These are phyloP conservation scores for Neonectria sp. DNA, from an alignment of 2,329 filamentous ascomycete species.

Conservation along the genomic window DNA sequence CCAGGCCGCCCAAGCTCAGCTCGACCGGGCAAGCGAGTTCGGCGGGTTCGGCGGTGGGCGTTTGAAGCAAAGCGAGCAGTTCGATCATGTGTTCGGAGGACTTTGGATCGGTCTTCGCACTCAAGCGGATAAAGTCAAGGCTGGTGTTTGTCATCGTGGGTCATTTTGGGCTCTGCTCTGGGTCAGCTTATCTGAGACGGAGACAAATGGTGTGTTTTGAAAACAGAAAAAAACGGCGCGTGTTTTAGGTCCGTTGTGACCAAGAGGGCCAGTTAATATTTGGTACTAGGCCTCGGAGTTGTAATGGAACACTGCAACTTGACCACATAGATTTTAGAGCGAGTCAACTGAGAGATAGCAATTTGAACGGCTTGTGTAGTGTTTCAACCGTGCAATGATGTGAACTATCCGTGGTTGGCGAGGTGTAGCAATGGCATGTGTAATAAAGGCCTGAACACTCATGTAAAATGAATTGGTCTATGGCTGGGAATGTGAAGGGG, in stretches of 20 bases:
- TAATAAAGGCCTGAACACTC: background rate
- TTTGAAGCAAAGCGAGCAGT: slow-evolving; percentile 52
- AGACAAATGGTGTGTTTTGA: slow-evolving; percentile 3
- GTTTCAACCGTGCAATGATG: background rate
- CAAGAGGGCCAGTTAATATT: background rate
- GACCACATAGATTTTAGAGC: slow-evolving; percentile 23
- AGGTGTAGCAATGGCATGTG: background rate
- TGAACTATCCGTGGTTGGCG: background rate
- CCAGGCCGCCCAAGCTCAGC: slow-evolving; percentile 17
- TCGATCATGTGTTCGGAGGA: slow-evolving; percentile 51
- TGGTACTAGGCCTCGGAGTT: background rate
- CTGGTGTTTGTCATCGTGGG: slow-evolving; percentile 1
- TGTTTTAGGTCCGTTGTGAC: background rate
- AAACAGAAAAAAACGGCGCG: background rate
- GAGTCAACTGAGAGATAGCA: slow-evolving; percentile 25
- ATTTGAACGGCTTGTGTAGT: background rate
- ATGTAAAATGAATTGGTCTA: background rate
- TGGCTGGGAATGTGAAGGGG: background rate
- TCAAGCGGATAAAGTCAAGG: slow-evolving; percentile 29
- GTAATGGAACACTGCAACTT: slow-evolving; percentile 21
- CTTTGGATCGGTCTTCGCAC: slow-evolving; percentile 50
- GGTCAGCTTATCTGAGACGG: background rate
- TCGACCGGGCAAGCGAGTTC: slow-evolving; percentile 41
- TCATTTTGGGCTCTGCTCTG: slow-evolving; percentile 12
- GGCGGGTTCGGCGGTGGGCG: slow-evolving; percentile 54